Conservation (phyloP, 805 yeast species). For the Wickerhamomyces subpelliculosus region DNA sequence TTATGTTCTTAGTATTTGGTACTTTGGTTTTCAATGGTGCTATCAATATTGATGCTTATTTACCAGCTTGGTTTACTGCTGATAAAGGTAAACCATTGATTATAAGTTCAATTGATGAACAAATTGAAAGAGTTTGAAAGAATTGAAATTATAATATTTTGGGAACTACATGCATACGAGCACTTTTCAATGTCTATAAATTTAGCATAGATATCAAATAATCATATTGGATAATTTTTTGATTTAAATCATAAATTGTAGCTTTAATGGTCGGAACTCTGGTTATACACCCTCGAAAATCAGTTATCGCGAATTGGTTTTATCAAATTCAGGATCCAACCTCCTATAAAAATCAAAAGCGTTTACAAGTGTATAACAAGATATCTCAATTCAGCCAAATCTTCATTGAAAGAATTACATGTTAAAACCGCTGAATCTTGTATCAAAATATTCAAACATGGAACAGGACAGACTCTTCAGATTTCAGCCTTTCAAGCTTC, state of each 20-base stretch:
- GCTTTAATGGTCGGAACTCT: too few relatives aligned
- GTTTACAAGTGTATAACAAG: not conserved
- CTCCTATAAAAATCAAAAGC: too few relatives aligned
- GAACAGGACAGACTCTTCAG: constrained; percentile 52
- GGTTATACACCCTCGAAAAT: too few relatives aligned
- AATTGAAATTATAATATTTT: too few relatives aligned
- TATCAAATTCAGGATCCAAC: too few relatives aligned
- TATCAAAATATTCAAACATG: constrained; percentile 9
- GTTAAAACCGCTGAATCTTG: constrained; percentile 1
- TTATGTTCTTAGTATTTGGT: constrained; percentile 57
- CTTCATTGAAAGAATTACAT: not conserved
- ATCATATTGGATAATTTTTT: too few relatives aligned
- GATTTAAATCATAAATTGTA: too few relatives aligned
- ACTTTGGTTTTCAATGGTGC: constrained; percentile 71
- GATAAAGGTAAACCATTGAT: constrained; percentile 20
- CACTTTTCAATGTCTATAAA: too few relatives aligned
- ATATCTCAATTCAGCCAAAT: not conserved
- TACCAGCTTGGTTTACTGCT: constrained; percentile 40
- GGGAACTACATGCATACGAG: too few relatives aligned
- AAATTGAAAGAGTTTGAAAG: constrained; percentile 29
- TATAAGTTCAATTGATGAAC: constrained; percentile 33
- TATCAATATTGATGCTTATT: constrained; percentile 41
- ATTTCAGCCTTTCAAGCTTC: constrained; percentile 56
- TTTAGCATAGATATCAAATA: too few relatives aligned
- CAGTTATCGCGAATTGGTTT: too few relatives aligned